Base-by-base conservation (phyloP, 2,329 filamentous ascomycete genomes). In the Emergomyces pasteurianus region DNA sequence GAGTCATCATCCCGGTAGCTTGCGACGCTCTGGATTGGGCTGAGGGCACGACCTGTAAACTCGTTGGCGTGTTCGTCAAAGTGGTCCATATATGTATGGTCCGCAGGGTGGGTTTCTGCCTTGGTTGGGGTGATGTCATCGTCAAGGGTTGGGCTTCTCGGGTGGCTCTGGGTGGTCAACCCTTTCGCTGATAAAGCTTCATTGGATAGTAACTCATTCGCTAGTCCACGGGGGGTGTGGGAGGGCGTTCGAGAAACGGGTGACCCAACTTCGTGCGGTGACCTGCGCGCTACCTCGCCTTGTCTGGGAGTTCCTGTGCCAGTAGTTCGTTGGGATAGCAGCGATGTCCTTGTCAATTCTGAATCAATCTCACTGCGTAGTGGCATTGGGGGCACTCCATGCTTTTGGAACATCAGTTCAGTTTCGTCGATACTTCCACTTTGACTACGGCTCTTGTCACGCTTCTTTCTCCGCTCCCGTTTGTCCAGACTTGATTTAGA, bases 1-100 rank as follows among this genome's bases (percentile, higher is more conserved):
- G 80, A 86, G 59, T 84, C 84, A 54, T 85, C 84, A 67, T 91
- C 86, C 3, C 84, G 87, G 68, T 91, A 92, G 64, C 92, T 94
- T 12, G 90, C 92, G 18, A 96, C 89, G 68, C 92, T 96, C 66
- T 94, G 92, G 62, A 95, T 92, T 0, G 92, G 92, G 70, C 92
- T 96, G 56, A 95, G 76, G 12, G 86, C 87, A 49, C 89, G 86
- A 58, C 84, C 81, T 86, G 42, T 54, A n/a, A 82, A 80, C 63
- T 81, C 79, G 21, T 79, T 80, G 9, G 80, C 75, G 53, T 73
- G 70, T 38, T 67, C 65, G 59, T 74, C 73, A 31, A 75, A 67
- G 40, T 42, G 40, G 28, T 55, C 50, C 31, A 46, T 18, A 18
- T 43, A 47, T 40, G 55, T 56, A 26, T 60, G 14, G 28, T 60